Percentiles rank a stretch among this genome's conserved stretches.
phyloP scores from a whole-genome alignment of 805 yeast species.

The Cyberlindnera petersonii region DNA sequence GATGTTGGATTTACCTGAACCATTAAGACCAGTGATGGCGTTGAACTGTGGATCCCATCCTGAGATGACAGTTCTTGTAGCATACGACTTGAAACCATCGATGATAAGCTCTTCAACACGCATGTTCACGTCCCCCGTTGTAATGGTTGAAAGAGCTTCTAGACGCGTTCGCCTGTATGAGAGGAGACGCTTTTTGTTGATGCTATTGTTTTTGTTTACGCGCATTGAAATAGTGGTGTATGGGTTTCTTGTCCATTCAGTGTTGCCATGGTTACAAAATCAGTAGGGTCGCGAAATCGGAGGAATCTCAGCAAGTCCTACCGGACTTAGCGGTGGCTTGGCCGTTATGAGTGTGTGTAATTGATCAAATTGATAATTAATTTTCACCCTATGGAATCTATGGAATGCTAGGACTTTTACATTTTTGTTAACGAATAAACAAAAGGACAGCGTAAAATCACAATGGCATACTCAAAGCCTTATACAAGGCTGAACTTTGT shows the following conservation, averaged over 20 bases:
- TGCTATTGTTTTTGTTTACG: conserved; percentile 17
- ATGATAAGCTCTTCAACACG: conserved; percentile 89
- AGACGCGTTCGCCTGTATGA: too few relatives aligned
- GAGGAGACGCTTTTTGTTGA: neutral
- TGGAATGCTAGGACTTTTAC: too few relatives aligned
- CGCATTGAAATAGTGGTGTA: conserved; percentile 10
- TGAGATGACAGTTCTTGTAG: conserved; percentile 91
- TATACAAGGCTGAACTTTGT: conserved; percentile 28
- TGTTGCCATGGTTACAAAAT: conserved; percentile 7
- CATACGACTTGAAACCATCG: conserved; percentile 97
- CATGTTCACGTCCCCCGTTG: conserved; percentile 10
- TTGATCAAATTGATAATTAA: too few relatives aligned
- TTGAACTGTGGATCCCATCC: conserved; percentile 97
- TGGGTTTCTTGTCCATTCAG: conserved; percentile 2
- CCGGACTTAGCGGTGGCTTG: neutral
- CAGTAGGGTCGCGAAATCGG: neutral
- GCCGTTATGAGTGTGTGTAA: too few relatives aligned
- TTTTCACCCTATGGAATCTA: too few relatives aligned
- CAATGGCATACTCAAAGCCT: conserved; percentile 12
- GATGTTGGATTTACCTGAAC: conserved; percentile 96
- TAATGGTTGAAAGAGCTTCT: neutral
- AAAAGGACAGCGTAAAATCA: neutral
- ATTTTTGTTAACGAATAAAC: too few relatives aligned
- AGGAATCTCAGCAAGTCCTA: neutral
- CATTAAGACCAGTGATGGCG: conserved; percentile 96